Evolutionary conservation across 495 filamentous ascomycete genomes (phyloP).

Genomic region (Trichocladium antarcticum): DNA sequence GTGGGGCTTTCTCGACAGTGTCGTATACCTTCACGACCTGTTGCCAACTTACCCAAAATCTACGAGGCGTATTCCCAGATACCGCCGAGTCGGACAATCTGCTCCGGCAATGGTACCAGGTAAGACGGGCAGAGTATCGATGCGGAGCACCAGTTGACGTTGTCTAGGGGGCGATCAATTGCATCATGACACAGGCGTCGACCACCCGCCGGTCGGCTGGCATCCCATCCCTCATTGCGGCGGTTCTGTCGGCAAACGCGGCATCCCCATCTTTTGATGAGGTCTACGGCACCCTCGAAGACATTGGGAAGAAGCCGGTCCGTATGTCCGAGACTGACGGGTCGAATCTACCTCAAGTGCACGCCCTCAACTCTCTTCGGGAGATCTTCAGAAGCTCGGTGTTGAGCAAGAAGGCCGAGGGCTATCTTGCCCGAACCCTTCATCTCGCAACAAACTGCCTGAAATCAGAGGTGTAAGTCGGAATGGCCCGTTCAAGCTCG

Average conservation of each 20-base stretch:
- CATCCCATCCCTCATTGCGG: constrained; percentile 72
- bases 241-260: constrained; percentile 52
- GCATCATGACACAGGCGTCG: constrained; percentile 57
- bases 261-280: constrained; percentile 40
- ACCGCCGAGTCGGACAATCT: constrained; percentile 31
- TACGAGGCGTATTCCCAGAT: constrained; percentile 25
- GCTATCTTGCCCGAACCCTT: constrained; percentile 58
- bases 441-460: constrained; percentile 64
- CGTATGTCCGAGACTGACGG: constrained; percentile 43
- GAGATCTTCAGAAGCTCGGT: constrained; percentile 73
- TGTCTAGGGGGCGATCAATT: constrained; percentile 45
- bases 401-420: constrained; percentile 51
- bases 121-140: constrained; percentile 24
- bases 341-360: constrained; percentile 74
- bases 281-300: constrained; percentile 38
- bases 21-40: constrained; percentile 75
- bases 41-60: constrained; percentile 47
- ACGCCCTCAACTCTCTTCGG: constrained; percentile 84
- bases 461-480: constrained; percentile 50
- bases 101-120: constrained; percentile 58
- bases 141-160: constrained; percentile 7
- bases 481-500: neutral
- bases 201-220: constrained; percentile 91
- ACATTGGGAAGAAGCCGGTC: constrained; percentile 47
- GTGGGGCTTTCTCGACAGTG: constrained; percentile 89